Evolutionary conservation across 1,139 yeast species (phyloP).

Genomic region (Yamadazyma taylorii): DNA sequence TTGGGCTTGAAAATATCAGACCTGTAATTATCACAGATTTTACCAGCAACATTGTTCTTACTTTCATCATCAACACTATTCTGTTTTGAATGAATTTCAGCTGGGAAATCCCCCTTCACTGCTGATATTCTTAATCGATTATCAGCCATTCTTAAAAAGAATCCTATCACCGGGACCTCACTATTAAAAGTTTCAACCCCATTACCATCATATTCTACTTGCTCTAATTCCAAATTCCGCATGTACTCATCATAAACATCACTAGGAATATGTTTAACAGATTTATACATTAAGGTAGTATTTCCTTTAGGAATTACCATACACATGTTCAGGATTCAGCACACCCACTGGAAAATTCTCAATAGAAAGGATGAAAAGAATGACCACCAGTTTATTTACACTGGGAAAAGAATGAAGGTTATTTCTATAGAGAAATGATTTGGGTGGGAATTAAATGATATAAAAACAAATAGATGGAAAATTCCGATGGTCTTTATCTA

Average conservation of each 20-base stretch:
- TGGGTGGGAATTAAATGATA: not conserved
- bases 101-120: not conserved
- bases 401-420: no score
- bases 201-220: not conserved
- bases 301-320: slow-evolving; percentile 2
- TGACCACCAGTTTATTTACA: no score
- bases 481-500: no score
- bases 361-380: not conserved
- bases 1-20: no score
- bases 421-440: not conserved
- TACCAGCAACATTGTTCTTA: no score
- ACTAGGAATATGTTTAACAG: slow-evolving; percentile 1
- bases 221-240: not conserved
- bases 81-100: no score
- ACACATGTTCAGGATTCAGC: not conserved
- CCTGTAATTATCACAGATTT: no score
- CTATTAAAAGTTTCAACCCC: not conserved
- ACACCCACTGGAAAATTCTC: not conserved
- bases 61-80: no score
- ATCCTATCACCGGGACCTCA: not conserved
- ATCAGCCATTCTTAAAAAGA: not conserved
- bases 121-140: not conserved
- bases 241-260: slow-evolving; percentile 1
- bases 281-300: not conserved
- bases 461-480: not conserved